A percentile compares a stretch with the other conserved stretches of the same genome.
Conservation (phyloP, 108 stramenopile genomes). For the Parmales sp. region DNA sequence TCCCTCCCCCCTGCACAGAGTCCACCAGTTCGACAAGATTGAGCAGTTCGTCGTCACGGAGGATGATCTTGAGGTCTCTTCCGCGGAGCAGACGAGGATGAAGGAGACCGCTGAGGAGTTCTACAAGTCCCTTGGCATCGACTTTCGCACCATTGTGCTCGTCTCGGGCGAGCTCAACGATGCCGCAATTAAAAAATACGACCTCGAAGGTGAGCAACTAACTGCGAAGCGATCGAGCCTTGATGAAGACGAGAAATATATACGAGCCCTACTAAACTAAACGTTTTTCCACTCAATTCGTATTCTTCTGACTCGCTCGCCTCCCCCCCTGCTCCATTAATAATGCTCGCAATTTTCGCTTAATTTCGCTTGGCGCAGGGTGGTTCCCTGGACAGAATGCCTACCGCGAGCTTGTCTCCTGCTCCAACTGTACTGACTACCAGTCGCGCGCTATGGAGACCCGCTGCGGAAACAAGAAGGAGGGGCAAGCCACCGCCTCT, state of each 20-base stretch:
- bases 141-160: constrained; percentile 95
- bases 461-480: constrained; percentile 79
- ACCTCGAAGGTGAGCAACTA: too few species aligned
- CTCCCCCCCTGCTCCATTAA: too few species aligned
- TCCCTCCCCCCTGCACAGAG: too few species aligned
- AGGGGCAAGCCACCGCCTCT: constrained; percentile 39
- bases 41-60: constrained; percentile 97
- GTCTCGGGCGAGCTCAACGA: constrained; percentile 94
- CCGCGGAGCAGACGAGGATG: constrained; percentile 82
- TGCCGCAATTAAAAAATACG: constrained; percentile 98
- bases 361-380: too few species aligned
- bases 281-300: too few species aligned
- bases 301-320: too few species aligned
- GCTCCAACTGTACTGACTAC: constrained; percentile 99
- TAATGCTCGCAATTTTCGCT: too few species aligned
- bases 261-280: too few species aligned
- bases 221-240: too few species aligned
- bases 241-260: too few species aligned
- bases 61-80: constrained; percentile 80
- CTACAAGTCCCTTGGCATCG: constrained; percentile 84
- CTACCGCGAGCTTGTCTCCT: constrained; percentile 94
- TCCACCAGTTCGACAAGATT: constrained; percentile 99
- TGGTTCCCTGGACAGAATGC: constrained; percentile 98
- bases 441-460: constrained; percentile 91
- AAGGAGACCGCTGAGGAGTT: constrained; percentile 87